These are phyloP conservation scores for Penicillium psychrofluorescens DNA, from an alignment of 495 filamentous ascomycete species.

Conservation along the genomic window DNA sequence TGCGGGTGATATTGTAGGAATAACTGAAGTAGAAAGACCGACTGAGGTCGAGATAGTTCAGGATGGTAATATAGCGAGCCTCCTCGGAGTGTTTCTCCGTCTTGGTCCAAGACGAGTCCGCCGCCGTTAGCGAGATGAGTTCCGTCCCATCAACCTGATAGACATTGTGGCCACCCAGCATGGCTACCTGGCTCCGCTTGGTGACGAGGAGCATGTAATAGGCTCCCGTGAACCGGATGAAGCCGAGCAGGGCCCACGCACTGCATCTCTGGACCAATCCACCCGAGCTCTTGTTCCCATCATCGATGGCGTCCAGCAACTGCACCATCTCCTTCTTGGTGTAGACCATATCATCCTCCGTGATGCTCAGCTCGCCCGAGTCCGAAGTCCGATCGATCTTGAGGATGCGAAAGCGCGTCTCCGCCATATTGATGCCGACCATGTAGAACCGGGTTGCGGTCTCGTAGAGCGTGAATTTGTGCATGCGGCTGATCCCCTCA, in stretches of 20 bases:
- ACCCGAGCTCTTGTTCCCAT: conserved; percentile 88
- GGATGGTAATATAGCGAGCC: conserved; percentile 76
- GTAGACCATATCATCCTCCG: conserved; percentile 92
- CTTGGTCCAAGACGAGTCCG: conserved; percentile 56
- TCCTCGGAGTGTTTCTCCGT: conserved; percentile 83
- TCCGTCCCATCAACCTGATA: conserved; percentile 97
- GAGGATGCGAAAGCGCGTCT: conserved; percentile 80
- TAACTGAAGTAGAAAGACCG: conserved; percentile 98
- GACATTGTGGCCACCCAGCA: conserved; percentile 92
- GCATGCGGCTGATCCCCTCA: conserved; percentile 76
- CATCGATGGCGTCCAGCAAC: conserved; percentile 86
- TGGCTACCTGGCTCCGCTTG: conserved; percentile 89
- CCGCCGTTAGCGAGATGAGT: conserved; percentile 71
- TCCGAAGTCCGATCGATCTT: conserved; percentile 90
- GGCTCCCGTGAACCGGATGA: conserved; percentile 91
- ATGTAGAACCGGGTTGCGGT: conserved; percentile 89
- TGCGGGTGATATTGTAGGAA: conserved; percentile 91
- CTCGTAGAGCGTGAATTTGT: conserved; percentile 93
- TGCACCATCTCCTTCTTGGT: conserved; percentile 88
- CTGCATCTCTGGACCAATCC: conserved; percentile 85
- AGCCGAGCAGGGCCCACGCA: conserved; percentile 89
- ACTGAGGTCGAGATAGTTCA: conserved; percentile 84
- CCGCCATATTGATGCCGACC: conserved; percentile 82
- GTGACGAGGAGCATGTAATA: conserved; percentile 97
- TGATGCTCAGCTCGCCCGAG: conserved; percentile 70